Evolutionary conservation across 805 yeast genomes (phyloP), one percentile per base, ranked within the genome.

Genomic region (Cyberlindnera galapagoensis): DNA sequence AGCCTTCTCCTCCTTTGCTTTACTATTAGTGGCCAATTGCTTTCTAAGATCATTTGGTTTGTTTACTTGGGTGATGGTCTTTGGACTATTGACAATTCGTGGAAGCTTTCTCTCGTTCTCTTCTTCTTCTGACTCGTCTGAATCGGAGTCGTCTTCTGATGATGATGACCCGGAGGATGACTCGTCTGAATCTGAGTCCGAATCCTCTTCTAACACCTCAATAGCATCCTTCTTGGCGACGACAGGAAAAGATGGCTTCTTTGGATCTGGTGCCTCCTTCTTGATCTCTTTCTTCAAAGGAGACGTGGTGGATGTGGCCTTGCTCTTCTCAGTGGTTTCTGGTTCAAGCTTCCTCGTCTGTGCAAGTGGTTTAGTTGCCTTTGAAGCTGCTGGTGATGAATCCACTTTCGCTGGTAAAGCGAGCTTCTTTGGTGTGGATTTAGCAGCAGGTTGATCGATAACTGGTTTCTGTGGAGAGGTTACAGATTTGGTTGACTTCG

Each of bases 1-100:
- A 7, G 41, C 11, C 6, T 24, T 22, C 5, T 22, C 16, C 16
- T 35, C 37, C 7, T 30, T 32, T 8, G 40, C 14, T 15, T 31
- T 18, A 4, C 24, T 26, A 7, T 30, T 42, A 16, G 32, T 26
- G 5, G 43, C 40, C n/a, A 41, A 38, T 8, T 38, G 23, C 27
- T 43, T 46, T 36, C 44, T 42, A 24, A 43, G 16, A 18, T 41
- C 36, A 12, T 26, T 30, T 17, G 16, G 19, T 21, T 21, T 26
- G 24, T 18, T 14, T 7, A 34, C 26, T 23, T 43, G 46, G 6
- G 46, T 38, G 16, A 36, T 34, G n/a, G 56, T 60, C 33, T 52
- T 60, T 13, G 76, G 76, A 3, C 73, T 62, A 24, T 64, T 63
- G 5, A 71, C 76, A 13, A 67, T 60, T 36, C 71, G 57, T 34